These are phyloP conservation scores for Aspergillus sclerotioniger DNA, from an alignment of 495 filamentous ascomycete genomes.

Conservation along the genomic window DNA sequence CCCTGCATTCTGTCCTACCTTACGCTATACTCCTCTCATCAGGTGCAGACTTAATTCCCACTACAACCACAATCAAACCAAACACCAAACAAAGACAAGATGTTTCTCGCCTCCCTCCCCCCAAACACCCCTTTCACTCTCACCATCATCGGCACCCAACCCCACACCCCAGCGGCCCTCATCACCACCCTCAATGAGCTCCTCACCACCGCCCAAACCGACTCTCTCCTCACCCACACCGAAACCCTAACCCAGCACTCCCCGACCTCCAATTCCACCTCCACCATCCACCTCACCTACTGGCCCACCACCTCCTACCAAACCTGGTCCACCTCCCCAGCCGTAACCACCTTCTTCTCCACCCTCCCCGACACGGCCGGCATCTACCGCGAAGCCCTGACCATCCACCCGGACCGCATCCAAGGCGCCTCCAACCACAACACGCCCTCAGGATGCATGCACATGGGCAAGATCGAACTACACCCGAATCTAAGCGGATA, in stretches of 20 bases:
- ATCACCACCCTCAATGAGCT: slow-evolving; percentile 6
- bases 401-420: slow-evolving; percentile 15
- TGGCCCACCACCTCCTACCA: slow-evolving; percentile 16
- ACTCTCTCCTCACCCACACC: neutral
- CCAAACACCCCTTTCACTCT: slow-evolving; percentile 11
- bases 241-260: slow-evolving; percentile 16
- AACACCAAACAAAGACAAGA: neutral
- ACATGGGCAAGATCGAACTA: slow-evolving; percentile 17
- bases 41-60: too few species aligned
- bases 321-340: slow-evolving; percentile 16
- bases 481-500: slow-evolving; percentile 27
- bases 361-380: slow-evolving; percentile 25
- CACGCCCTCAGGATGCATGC: slow-evolving; percentile 14
- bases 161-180: neutral
- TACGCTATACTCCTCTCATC: too few species aligned
- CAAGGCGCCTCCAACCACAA: slow-evolving; percentile 22
- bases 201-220: slow-evolving; percentile 2
- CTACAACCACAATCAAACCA: neutral
- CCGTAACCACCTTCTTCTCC: slow-evolving; percentile 25
- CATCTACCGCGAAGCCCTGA: slow-evolving; percentile 30
- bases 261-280: neutral
- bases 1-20: too few species aligned
- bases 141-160: slow-evolving; percentile 21
- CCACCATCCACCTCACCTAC: slow-evolving; percentile 18
- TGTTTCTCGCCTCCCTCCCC: slow-evolving; percentile 1